phyloP scores from a whole-genome alignment of 345 rosid species.

The Populus euphratica region DNA sequence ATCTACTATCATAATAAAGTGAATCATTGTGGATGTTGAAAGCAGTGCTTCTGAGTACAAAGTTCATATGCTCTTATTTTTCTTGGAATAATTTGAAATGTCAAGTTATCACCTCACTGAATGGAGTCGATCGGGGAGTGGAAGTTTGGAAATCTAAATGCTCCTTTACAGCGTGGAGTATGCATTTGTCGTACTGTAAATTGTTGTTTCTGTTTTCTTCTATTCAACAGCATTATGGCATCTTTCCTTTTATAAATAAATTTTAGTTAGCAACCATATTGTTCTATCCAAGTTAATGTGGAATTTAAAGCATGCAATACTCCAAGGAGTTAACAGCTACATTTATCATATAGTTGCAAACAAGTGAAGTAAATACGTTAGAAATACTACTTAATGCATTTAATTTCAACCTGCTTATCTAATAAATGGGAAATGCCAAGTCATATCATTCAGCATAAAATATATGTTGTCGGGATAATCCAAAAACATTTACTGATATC shows the following conservation, averaged over 20 bases:
- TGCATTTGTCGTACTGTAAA: not conserved
- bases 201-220: not conserved
- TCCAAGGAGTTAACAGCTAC: not conserved
- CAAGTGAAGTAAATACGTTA: not conserved
- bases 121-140: not conserved
- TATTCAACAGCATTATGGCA: not conserved
- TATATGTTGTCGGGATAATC: not conserved
- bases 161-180: not conserved
- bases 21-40: not conserved
- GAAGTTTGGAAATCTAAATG: not conserved
- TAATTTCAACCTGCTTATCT: not conserved
- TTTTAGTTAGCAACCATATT: not conserved
- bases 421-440: not conserved
- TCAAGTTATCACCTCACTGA: not conserved
- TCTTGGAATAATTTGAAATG: not conserved
- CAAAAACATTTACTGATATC: conserved; percentile 14
- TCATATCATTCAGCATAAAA: not conserved
- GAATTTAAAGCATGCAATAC: not conserved
- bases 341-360: not conserved
- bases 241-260: not conserved
- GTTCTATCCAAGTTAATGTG: not conserved
- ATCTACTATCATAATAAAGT: not conserved
- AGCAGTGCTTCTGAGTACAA: not conserved
- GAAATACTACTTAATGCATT: not conserved
- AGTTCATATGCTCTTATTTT: not conserved